These are phyloP conservation scores for Scheffersomyces lignicola DNA, from an alignment of 1,139 yeast genomes.

Conservation along the genomic window DNA sequence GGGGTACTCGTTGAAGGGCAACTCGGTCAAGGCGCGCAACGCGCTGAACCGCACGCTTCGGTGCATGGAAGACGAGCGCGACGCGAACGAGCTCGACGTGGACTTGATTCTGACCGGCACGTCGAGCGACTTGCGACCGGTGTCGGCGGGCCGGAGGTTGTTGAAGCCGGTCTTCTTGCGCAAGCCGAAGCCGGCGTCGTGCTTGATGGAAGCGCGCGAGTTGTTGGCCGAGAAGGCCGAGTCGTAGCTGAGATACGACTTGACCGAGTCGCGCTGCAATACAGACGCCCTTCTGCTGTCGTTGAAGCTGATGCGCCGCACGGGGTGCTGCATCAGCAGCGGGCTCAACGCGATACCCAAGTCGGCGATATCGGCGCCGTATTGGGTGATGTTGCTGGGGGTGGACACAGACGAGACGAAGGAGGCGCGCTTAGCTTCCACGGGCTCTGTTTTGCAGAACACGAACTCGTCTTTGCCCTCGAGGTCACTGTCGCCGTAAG, in stretches of 20 bases:
- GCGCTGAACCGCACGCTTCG: constrained; percentile 40
- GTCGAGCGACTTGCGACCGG: constrained; percentile 21
- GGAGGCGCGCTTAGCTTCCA: constrained; percentile 16
- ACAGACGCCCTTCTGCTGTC: constrained; percentile 22
- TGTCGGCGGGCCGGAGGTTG: constrained; percentile 26
- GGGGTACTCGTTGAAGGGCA: constrained; percentile 34
- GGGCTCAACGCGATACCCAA: constrained; percentile 49
- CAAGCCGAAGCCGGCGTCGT: constrained; percentile 18
- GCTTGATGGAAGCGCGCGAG: constrained; percentile 16
- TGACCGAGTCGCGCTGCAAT: constrained; percentile 38
- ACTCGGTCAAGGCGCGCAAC: constrained; percentile 41
- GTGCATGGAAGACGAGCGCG: constrained; percentile 26
- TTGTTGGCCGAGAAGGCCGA: constrained; percentile 48
- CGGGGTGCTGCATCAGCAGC: constrained; percentile 22
- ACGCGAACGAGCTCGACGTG: constrained; percentile 23
- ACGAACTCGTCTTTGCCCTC: constrained; percentile 1
- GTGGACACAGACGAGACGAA: constrained; percentile 35
- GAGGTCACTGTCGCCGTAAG: background rate
- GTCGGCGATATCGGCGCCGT: constrained; percentile 45
- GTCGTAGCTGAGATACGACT: constrained; percentile 57
- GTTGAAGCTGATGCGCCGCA: constrained; percentile 28
- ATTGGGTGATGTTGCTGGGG: constrained; percentile 42
- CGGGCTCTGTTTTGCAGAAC: background rate
- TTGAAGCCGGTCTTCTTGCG: constrained; percentile 40
- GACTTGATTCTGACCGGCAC: constrained; percentile 22